These are phyloP conservation scores for Globisporangium spiculum DNA, from an alignment of 352 stramenopile genomes.

Conservation along the genomic window DNA sequence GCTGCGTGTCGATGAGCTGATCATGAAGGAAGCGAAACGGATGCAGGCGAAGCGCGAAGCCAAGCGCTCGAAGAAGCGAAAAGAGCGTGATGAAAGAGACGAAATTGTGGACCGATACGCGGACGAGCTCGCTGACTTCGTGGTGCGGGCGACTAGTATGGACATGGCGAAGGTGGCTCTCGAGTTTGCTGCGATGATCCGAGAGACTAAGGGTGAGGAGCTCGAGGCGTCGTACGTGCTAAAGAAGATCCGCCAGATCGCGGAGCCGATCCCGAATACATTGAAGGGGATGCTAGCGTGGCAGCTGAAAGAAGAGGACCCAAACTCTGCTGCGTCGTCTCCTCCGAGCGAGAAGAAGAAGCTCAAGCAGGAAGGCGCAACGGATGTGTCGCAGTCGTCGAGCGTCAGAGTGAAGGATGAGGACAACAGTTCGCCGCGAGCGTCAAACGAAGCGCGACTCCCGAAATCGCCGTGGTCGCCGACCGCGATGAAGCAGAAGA, in stretches of 20 bases:
- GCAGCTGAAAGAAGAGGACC: constrained; percentile 47
- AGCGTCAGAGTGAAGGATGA: constrained; percentile 28
- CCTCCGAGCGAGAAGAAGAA: constrained; percentile 43
- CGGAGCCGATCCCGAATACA: constrained; percentile 43
- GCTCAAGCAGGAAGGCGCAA: constrained; percentile 41
- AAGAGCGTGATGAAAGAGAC: constrained; percentile 66
- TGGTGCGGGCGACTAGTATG: constrained; percentile 49
- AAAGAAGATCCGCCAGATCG: constrained; percentile 71
- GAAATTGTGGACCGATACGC: constrained; percentile 59
- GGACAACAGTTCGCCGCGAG: background rate
- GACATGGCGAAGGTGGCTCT: constrained; percentile 68
- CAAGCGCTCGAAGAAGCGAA: constrained; percentile 80
- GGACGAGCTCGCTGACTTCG: constrained; percentile 55
- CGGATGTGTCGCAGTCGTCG: constrained; percentile 24
- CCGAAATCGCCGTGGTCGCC: constrained; percentile 66
- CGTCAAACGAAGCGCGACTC: constrained; percentile 24
- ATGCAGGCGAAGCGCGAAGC: constrained; percentile 82
- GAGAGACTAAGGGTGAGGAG: constrained; percentile 34
- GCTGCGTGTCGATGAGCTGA: constrained; percentile 75
- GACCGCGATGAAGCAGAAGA: constrained; percentile 63
- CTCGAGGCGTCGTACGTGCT: constrained; percentile 63
- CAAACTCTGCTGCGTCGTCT: constrained; percentile 3
- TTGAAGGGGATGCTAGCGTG: constrained; percentile 49
- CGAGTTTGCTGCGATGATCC: constrained; percentile 60
- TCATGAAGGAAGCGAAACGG: constrained; percentile 86